phyloP scores from a whole-genome alignment of 1,284 basidiomycete species.

The Trichosporon sp. region DNA sequence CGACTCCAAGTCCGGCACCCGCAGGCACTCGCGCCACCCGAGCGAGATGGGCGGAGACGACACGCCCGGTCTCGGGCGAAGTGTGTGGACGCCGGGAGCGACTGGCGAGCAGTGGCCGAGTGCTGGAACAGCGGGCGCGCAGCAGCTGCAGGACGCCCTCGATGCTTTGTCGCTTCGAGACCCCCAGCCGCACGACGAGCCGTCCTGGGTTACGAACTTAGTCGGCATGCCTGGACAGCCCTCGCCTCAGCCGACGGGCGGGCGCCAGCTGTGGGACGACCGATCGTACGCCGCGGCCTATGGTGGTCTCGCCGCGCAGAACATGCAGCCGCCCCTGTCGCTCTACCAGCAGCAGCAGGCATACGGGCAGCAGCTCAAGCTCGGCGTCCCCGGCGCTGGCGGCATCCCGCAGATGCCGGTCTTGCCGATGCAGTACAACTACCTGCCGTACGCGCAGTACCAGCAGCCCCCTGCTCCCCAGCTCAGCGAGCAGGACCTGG shows the following conservation, averaged over 20 bases:
- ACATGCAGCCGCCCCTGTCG: constrained; percentile 28
- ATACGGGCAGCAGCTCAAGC: constrained; percentile 31
- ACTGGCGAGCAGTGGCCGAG: constrained; percentile 20
- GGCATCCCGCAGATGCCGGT: constrained; percentile 23
- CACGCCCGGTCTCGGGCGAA: constrained; percentile 47
- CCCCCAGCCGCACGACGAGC: constrained; percentile 41
- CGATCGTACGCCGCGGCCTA: constrained; percentile 21
- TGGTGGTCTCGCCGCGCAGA: constrained; percentile 16
- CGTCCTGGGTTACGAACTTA: constrained; percentile 52
- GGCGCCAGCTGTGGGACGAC: constrained; percentile 32
- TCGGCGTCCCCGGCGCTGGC: constrained; percentile 26
- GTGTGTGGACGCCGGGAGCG: constrained; percentile 45
- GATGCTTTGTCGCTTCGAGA: constrained; percentile 40
- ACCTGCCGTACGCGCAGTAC: constrained; percentile 24
- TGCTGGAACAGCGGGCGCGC: constrained; percentile 42
- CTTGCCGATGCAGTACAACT: constrained; percentile 24
- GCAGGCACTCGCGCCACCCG: constrained; percentile 29
- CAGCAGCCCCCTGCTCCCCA: constrained; percentile 7
- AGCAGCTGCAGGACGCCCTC: constrained; percentile 51
- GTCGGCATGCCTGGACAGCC: constrained; percentile 46
- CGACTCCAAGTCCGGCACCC: constrained; percentile 21
- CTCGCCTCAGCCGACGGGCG: constrained; percentile 35
- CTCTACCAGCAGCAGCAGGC: constrained; percentile 37
- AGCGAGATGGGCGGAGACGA: constrained; percentile 36
- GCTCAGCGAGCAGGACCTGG: constrained; percentile 58